Base-by-base conservation (phyloP, 371 early-diverging fungal species). In the Haplosporangium sp. region DNA sequence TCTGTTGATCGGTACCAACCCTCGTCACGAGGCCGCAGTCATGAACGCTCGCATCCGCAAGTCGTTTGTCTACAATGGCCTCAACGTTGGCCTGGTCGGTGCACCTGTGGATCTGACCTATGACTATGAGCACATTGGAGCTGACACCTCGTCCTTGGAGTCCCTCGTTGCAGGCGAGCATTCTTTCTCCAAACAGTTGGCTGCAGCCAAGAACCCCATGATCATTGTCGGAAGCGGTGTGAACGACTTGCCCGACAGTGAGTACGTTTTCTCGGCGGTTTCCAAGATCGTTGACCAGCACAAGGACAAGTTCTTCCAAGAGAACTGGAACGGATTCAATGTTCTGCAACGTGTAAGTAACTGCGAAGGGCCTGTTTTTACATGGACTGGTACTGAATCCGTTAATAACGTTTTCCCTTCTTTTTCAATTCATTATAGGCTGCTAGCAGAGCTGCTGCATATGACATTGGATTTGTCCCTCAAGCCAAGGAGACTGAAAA, bases 21-120 rank as follows among this genome's bases (percentile, higher is more conserved):
- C 98, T 53, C 93, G 96, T 55, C 96, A 94, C 83, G 98, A 98
- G 84, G 98, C 96, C 1, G 89, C 98, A 23, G 94, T 96, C 75
- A 83, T 97, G 69, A 96, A 97, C 87, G 93, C 96, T n/a, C 92
- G 97, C 62, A 88, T 98, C 80, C 91, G 97, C 76, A 96, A 96
- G 86, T 92, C 94, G 10, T 98, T 89, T 81, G 85, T 97, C 62
- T 90, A 92, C 83, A 89, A 91, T 63, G 85, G 86, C 21, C 85
- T 91, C 56, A 90, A 94, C 55, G 83, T 96, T 67, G 97, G 89
- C 61, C 69, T 96, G 51, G 83, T 97, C 66, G 98, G 97, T 47
- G 83, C 86, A 46, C 69, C 85, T 5, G 86, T 79, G 43, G 87
- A 95, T 61, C 84, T 96, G 72, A 96, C 95, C 68, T 97, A 94